Evolutionary conservation across 2,329 filamentous ascomycete species (phyloP), one percentile per base, ranked within the genome.

Genomic region (Clonostachys chloroleuca): DNA sequence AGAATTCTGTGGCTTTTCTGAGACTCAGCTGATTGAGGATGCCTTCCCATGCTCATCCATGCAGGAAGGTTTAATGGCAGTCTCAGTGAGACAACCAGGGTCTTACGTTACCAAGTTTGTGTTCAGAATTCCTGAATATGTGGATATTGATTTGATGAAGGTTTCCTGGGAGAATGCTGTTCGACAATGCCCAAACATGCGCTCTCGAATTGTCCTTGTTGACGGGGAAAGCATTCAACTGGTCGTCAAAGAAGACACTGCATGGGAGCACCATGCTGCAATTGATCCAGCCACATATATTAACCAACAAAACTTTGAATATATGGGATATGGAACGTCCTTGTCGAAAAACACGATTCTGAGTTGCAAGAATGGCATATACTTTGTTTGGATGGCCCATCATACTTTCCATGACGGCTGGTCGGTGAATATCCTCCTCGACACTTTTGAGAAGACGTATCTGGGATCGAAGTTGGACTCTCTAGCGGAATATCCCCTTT

Each of bases 391-490:
- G 48, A 55, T 54, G 5, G 49, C 51, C 3, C 60, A 63, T 30
- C 60, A 62, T 33, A 50, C 59, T 3, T 30, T 60, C 1, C 58
- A 59, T 24, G 60, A 63, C 39, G 60, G 58, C 6, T 60, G 55
- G 55, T 54, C 54, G 7, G n/a, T 52, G 40, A 30, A 30, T 10
- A 42, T 55, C 0, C 44, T 54, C 12, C 16, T 49, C 12, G 36
- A 44, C n/a, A 34, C 30, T 1, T 36, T 56, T 6, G 34, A 40
- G 7, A 41, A 16, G 17, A 12, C 51, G 43, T 51, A 51, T 46
- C 33, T 44, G 14, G 48, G 43, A 4, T n/a, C 45, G 42, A 5
- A 34, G 47, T 17, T 44, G 34, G 34, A 34, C 13, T 6, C 40
- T 18, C 40, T 48, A 13, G 49, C 41, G 9, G 35, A 43, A 12